Conservation (phyloP, 306 rosid species). For the Acacia crassicarpa region DNA sequence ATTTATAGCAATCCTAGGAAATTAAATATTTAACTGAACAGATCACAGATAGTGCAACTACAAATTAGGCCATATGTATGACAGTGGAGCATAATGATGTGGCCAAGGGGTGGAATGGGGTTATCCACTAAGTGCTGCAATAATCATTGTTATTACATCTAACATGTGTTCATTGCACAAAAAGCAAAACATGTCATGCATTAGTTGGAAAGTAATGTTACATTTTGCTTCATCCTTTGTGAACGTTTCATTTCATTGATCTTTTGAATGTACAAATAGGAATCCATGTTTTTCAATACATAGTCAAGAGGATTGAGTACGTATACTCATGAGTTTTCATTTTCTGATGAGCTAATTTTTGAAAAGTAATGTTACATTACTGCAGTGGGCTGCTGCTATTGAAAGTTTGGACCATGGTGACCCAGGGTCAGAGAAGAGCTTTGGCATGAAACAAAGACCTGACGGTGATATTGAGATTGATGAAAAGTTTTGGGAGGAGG, state of each 20-base stretch:
- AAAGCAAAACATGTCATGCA: slow-evolving; percentile 9
- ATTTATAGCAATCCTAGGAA: background rate
- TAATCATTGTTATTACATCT: background rate
- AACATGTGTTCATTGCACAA: background rate
- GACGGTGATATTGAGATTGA: slow-evolving; percentile 97
- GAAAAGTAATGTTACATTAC: slow-evolving; percentile 10
- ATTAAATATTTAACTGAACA: background rate
- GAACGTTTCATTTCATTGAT: slow-evolving; percentile 5
- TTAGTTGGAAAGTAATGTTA: too few relatives aligned
- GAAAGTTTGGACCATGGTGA: slow-evolving; percentile 67
- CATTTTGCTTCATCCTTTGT: background rate
- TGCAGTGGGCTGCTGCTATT: slow-evolving; percentile 93
- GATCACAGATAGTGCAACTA: background rate
- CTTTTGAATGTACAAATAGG: slow-evolving; percentile 8
- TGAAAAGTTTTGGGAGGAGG: slow-evolving; percentile 91
- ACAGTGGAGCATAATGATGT: background rate
- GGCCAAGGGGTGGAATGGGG: background rate
- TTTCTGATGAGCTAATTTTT: slow-evolving; percentile 10
- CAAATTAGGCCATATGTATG: background rate
- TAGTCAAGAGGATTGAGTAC: background rate
- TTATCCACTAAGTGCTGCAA: background rate
- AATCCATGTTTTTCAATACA: slow-evolving; percentile 19
- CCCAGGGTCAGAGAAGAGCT: slow-evolving; percentile 82
- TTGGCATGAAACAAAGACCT: slow-evolving; percentile 98
- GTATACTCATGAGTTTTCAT: slow-evolving; percentile 19